Percentiles rank a stretch among this genome's conserved stretches.
phyloP scores from a whole-genome alignment of 495 filamentous ascomycete species.

The Neurospora terricola region DNA sequence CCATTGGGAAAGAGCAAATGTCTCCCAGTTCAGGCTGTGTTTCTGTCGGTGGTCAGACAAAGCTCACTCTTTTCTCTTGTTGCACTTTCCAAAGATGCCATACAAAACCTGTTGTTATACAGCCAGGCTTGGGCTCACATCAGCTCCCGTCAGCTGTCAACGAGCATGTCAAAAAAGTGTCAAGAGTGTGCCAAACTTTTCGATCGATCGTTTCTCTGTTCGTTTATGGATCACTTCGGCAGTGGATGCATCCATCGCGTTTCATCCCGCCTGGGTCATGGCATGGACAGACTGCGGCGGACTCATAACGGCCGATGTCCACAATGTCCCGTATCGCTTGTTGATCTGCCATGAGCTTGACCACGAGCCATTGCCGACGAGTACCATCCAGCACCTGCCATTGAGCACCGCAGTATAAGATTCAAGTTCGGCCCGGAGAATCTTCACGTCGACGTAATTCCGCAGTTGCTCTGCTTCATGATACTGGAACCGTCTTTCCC shows the following conservation, averaged over 20 bases:
- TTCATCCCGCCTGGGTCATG: not conserved
- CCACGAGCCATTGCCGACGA: not conserved
- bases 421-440: not conserved
- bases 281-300: not conserved
- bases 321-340: not conserved
- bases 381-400: not conserved
- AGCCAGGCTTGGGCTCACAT: not conserved
- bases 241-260: not conserved
- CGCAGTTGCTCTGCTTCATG: not conserved
- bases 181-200: not conserved
- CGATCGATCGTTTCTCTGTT: not conserved
- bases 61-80: no score
- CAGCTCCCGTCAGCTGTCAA: not conserved
- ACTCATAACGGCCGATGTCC: not conserved
- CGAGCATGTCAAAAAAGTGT: not conserved
- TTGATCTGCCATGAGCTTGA: not conserved
- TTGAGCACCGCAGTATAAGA: not conserved
- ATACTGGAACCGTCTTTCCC: not conserved
- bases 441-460: not conserved
- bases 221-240: not conserved
- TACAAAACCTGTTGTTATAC: no score
- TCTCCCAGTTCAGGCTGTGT: not conserved
- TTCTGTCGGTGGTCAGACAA: not conserved
- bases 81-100: no score
- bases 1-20: not conserved